Evolutionary conservation across 1,139 yeast species (phyloP).

Genomic region (Yamadazyma kanchanaburiensis): DNA sequence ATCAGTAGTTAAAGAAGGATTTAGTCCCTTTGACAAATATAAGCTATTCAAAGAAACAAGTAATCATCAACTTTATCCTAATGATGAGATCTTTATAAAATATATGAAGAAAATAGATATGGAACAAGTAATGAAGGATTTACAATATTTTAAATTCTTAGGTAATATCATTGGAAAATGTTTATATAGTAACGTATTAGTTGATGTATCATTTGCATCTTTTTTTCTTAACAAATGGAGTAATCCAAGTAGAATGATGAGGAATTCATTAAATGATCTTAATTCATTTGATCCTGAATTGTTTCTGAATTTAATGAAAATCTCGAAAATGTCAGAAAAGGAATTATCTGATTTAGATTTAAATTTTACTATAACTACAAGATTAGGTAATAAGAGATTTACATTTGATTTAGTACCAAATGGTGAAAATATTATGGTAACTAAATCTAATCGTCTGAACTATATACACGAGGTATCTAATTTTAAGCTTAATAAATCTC

Average conservation of each 20-base stretch:
- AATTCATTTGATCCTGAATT: conserved; percentile 66
- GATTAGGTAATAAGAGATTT: conserved; percentile 31
- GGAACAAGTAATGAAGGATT: conserved; percentile 24
- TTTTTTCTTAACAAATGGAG: conserved; percentile 79
- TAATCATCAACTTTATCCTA: conserved; percentile 68
- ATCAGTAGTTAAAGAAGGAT: conserved; percentile 67
- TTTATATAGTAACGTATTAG: conserved; percentile 75
- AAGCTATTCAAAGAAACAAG: conserved; percentile 39
- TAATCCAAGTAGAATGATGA: conserved; percentile 27
- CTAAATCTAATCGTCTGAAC: conserved; percentile 58
- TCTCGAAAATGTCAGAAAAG: conserved; percentile 52
- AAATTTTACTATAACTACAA: conserved; percentile 59
- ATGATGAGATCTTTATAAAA: conserved; percentile 50
- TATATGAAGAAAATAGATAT: conserved; percentile 21
- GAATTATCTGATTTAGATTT: conserved; percentile 62
- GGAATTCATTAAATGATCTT: conserved; percentile 75
- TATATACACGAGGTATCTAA: conserved; percentile 79
- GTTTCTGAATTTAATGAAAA: conserved; percentile 60
- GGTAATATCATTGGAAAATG: conserved; percentile 90
- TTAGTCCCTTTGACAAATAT: conserved; percentile 43
- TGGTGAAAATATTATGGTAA: conserved; percentile 59
- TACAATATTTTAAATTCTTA: conserved; percentile 54
- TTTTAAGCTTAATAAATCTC: conserved; percentile 67
- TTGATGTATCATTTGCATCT: conserved; percentile 84
- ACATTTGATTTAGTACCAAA: conserved; percentile 56